Conservation (phyloP, 2,329 filamentous ascomycete species). For the Fusarium bactridioides region DNA sequence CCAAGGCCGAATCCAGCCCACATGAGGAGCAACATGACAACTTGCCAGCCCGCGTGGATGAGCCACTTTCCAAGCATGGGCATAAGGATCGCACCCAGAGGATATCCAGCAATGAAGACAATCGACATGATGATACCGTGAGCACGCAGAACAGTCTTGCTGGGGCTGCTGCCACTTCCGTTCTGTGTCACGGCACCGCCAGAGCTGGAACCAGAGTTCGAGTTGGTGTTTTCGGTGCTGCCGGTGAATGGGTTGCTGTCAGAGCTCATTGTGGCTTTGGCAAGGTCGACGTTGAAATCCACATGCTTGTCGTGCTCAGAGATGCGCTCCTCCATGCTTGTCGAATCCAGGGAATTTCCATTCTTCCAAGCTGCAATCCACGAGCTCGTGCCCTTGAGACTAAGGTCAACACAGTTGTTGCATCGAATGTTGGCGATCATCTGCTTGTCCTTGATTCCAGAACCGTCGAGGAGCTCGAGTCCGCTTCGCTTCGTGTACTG, state of each 20-base stretch:
- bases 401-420: slow-evolving; percentile 59
- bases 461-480: slow-evolving; percentile 65
- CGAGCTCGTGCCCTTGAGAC: slow-evolving; percentile 49
- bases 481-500: slow-evolving; percentile 52
- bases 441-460: slow-evolving; percentile 58
- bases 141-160: slow-evolving; percentile 46
- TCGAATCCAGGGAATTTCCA: slow-evolving; percentile 56
- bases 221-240: slow-evolving; percentile 8
- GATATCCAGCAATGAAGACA: slow-evolving; percentile 66
- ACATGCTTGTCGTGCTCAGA: slow-evolving; percentile 55
- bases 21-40: slow-evolving; percentile 62
- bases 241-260: slow-evolving; percentile 62
- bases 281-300: slow-evolving; percentile 58
- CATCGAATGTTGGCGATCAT: slow-evolving; percentile 70
- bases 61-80: slow-evolving; percentile 65
- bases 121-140: slow-evolving; percentile 70
- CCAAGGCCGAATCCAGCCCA: slow-evolving; percentile 68
- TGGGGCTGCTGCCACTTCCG: slow-evolving; percentile 15
- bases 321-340: slow-evolving; percentile 50
- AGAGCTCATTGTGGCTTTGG: slow-evolving; percentile 53
- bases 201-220: slow-evolving; percentile 17
- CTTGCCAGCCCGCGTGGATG: slow-evolving; percentile 65
- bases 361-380: slow-evolving; percentile 66
- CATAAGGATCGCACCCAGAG: slow-evolving; percentile 67
- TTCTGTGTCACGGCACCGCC: slow-evolving; percentile 21